These are phyloP conservation scores for Wickerhamomyces chambardii DNA, from an alignment of 805 yeast species.

Conservation along the genomic window DNA sequence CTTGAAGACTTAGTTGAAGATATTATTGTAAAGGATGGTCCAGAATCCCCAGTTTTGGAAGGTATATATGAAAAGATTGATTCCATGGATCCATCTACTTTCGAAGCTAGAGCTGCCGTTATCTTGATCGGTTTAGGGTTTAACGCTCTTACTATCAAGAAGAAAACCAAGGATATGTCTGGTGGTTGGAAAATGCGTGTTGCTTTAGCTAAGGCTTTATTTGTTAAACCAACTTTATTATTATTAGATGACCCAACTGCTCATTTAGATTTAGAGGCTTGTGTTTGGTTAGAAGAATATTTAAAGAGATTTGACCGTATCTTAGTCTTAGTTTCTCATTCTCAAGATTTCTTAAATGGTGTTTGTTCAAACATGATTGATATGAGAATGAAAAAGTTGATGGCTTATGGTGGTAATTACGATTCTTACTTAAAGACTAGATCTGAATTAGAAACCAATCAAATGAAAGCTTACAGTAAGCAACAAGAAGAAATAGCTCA, in stretches of 20 bases:
- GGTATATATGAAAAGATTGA: constrained; percentile 93
- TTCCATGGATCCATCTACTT: constrained; percentile 90
- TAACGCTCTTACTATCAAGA: constrained; percentile 75
- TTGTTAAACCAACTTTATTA: constrained; percentile 93
- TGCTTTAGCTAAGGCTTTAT: constrained; percentile 94
- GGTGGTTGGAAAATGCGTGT: constrained; percentile 99
- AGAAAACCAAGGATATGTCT: constrained; percentile 97
- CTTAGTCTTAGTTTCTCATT: constrained; percentile 91
- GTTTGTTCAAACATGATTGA: constrained; percentile 98
- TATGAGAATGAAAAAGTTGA: constrained; percentile 78
- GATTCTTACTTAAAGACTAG: constrained; percentile 95
- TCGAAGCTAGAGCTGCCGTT: constrained; percentile 93
- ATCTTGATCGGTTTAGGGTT: constrained; percentile 97
- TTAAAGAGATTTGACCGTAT: constrained; percentile 91
- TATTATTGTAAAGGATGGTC: constrained; percentile 83
- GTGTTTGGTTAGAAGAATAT: constrained; percentile 99
- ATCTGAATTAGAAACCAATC: constrained; percentile 88
- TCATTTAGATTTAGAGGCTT: constrained; percentile 97
- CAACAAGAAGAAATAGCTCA: constrained; percentile 99
- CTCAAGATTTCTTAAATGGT: constrained; percentile 98
- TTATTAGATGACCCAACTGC: constrained; percentile 98
- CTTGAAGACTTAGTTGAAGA: constrained; percentile 89
- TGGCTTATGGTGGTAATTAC: constrained; percentile 94
- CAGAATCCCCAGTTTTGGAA: constrained; percentile 81
- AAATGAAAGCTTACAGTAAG: constrained; percentile 93